Evolutionary conservation across 75 land plant species (phyloP), one percentile per base, ranked within the genome.

Genomic region (Adiantum capillusveneris): DNA sequence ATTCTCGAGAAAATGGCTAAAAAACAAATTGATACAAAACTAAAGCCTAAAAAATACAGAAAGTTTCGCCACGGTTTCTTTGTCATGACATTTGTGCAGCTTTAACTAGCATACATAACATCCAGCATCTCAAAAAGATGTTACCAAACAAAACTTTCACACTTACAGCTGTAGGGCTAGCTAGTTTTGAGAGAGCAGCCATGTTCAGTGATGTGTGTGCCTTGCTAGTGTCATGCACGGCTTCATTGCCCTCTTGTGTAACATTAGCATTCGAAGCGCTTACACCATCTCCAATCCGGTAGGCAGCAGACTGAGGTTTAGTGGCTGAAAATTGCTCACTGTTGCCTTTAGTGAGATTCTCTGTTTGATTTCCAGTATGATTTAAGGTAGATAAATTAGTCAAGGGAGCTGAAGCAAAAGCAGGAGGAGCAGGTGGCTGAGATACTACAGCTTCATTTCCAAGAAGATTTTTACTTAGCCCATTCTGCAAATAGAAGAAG

Each of bases 391-490:
- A 20, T 5, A 29, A 55, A 24, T 26, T 27, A 25, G 31, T 36
- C 9, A 69, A 57, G 24, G 64, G 64, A 28, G 55, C 51, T 29
- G 57, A 20, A 19, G 65, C 36, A 60, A 69, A 61, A 6, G 71
- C 71, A 29, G 46, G 58, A 25, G 70, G 63, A 1, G 56, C 13
- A 24, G 44, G 63, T 18, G 61, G 41, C 18, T 53, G 22, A 26
- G 24, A 45, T 39, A 57, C n/a, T 36, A 26, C 24, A 29, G 31
- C 25, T 21, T 69, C 71, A 44, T 44, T 50, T 61, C 71, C 71
- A 11, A 69, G 71, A 28, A 69, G 65, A 3, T n/a, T 52, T 29
- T 52, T 69, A 12, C 57, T 63, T 42, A 60, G 44, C 22, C 58
- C 45, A 28, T 28, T 60, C 71, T 69, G 52, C 65, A 62, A 31